phyloP scores from a whole-genome alignment of 192 early-diverging fungal genomes.

The Coemansia sp. region DNA sequence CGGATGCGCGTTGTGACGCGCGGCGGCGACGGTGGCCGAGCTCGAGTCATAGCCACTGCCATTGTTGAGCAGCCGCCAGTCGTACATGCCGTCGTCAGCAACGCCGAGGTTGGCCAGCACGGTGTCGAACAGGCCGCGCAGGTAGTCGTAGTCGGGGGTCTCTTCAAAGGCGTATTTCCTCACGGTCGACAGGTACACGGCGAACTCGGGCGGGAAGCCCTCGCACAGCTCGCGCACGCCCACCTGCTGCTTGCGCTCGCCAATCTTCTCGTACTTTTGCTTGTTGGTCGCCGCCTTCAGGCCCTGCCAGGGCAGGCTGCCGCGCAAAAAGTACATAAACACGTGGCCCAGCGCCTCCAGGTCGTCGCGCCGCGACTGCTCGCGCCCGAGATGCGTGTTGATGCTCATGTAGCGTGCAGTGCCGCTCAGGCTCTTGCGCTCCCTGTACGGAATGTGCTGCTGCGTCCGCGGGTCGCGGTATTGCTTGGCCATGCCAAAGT shows the following conservation, averaged over 20 bases:
- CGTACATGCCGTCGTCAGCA: constrained; percentile 87
- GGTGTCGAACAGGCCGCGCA: constrained; percentile 80
- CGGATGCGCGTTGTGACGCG: constrained; percentile 22
- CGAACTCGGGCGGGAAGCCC: constrained; percentile 91
- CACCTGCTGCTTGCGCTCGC: constrained; percentile 94
- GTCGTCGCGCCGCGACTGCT: constrained; percentile 97
- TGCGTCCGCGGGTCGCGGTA: constrained; percentile 95
- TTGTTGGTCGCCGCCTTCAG: constrained; percentile 97
- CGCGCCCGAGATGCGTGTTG: constrained; percentile 95
- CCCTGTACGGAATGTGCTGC: constrained; percentile 96
- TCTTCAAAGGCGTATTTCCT: constrained; percentile 93
- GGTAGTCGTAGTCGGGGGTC: constrained; percentile 94
- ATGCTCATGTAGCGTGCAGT: constrained; percentile 99
- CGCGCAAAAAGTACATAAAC: constrained; percentile 96
- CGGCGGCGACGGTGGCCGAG: constrained; percentile 26
- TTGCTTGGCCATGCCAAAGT: constrained; percentile 99
- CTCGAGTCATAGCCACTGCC: constrained; percentile 46
- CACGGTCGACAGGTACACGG: constrained; percentile 82
- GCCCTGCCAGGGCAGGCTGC: constrained; percentile 95
- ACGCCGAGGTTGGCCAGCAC: constrained; percentile 66
- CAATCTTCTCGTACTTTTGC: constrained; percentile 99
- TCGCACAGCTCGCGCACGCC: constrained; percentile 86
- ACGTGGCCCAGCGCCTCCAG: constrained; percentile 97
- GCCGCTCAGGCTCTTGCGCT: constrained; percentile 90
- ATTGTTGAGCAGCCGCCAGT: constrained; percentile 73